Base-by-base conservation (phyloP, 495 filamentous ascomycete species). In the Penicillium flavigenum region DNA sequence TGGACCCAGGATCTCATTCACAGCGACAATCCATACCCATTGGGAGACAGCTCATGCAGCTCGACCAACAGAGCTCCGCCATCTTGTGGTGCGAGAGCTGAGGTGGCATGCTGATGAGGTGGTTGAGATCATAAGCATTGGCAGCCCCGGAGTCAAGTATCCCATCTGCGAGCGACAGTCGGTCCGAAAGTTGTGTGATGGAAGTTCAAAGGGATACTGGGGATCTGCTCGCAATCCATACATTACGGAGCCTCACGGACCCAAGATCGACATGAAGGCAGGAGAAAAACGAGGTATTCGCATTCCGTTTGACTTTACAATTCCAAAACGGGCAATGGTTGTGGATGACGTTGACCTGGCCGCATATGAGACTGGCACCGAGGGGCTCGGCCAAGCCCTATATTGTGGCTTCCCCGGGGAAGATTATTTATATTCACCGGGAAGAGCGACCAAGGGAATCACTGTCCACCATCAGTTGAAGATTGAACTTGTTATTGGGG, bases 21-120 rank as follows among this genome's bases (percentile, higher is more conserved):
- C 16, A 3, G 49, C 49, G 29, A 41, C 11, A 12, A n/a, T 51
- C 2, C 38, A 6, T 22, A 38, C 49, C 19, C 36, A 17, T 10
- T 51, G 49, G 49, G 22, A 51, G 38, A 29, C 34, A 2, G 20
- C 11, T 5, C 32, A 7, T 8, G 31, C 34, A 1, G 4, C 19
- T 1, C 34, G 49, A 29, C 0, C 16, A n/a, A 19, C 49, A 17
- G 49, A 51, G 36, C 5, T 26, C 5, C 7, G n/a, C 4, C 22
- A 41, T 38, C 32, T 51, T 4, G 49, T 51, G 49, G 31, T 51
- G 38, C 49, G 36, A 29, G 36, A 41, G 38, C 36, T 41, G 9
- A 51, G 16, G 38, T 51, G 36, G 49, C 38, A 51, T 5, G 49
- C 36, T 5, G 49, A 51, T 5, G 49, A 41, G 1, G 10, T 41